Percentiles rank a stretch among this genome's conserved stretches.
These are phyloP conservation scores for Blepharisma japonicum DNA, from an alignment of 73 alveolate genomes.

Conservation along the genomic window DNA sequence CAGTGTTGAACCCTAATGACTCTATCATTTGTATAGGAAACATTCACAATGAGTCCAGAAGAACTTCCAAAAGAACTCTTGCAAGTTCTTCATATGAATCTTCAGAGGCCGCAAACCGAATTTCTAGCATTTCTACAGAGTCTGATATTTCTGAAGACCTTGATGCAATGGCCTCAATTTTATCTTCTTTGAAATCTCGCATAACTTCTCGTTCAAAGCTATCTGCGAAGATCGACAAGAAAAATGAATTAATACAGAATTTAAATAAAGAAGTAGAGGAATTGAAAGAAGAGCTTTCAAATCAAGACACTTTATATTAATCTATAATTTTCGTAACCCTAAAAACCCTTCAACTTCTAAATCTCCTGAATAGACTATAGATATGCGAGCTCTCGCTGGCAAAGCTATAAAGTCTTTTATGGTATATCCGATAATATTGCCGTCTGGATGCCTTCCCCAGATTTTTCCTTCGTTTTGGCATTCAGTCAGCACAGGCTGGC, in stretches of 20 bases:
- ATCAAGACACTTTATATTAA: not conserved
- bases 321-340: slow-evolving; percentile 40
- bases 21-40: slow-evolving; percentile 7
- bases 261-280: too few species aligned
- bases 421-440: slow-evolving; percentile 84
- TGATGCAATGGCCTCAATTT: too few species aligned
- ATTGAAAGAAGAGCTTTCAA: too few species aligned
- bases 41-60: not conserved
- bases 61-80: too few species aligned
- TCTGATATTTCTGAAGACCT: too few species aligned
- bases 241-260: too few species aligned
- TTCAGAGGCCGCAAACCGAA: too few species aligned
- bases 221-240: too few species aligned
- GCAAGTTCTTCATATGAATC: too few species aligned
- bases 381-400: slow-evolving; percentile 95
- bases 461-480: slow-evolving; percentile 77
- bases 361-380: slow-evolving; percentile 86
- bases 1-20: not conserved
- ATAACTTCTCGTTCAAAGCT: too few species aligned
- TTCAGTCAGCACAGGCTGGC: slow-evolving; percentile 73
- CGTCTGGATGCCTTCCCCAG: slow-evolving; percentile 85
- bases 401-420: slow-evolving; percentile 87
- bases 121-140: too few species aligned
- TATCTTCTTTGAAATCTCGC: too few species aligned
- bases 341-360: slow-evolving; percentile 60